Conservation (phyloP, 2,329 filamentous ascomycete genomes). For the Botrytis fragariae region DNA sequence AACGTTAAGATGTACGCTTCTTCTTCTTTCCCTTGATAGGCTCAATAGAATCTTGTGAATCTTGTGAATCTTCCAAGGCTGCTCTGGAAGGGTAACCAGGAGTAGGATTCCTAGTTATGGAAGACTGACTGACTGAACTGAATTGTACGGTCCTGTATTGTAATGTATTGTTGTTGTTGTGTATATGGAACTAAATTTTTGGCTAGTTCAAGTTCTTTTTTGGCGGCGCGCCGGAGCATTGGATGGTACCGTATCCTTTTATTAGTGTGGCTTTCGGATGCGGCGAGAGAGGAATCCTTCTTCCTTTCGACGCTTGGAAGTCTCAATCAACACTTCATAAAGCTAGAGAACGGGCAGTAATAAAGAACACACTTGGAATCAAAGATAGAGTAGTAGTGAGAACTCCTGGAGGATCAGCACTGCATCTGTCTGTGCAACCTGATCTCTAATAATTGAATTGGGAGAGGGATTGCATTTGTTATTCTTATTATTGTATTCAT, state of each 20-base stretch:
- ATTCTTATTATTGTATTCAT: not conserved
- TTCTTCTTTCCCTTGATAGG: not conserved
- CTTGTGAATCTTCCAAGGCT: not conserved
- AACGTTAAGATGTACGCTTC: not conserved
- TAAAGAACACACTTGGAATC: not conserved
- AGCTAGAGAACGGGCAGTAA: not conserved
- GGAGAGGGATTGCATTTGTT: not conserved
- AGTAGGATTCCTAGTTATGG: not conserved
- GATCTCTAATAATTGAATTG: not conserved
- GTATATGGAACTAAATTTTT: not conserved
- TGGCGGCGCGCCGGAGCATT: constrained; percentile 9
- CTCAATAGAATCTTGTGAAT: not conserved
- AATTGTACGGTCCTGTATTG: not conserved
- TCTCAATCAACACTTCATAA: not conserved
- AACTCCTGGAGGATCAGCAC: not conserved
- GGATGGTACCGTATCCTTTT: constrained; percentile 15
- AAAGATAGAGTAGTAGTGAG: not conserved
- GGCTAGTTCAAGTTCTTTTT: constrained; percentile 11
- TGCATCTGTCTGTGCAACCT: not conserved
- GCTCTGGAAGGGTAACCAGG: not conserved
- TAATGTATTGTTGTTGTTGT: not conserved
- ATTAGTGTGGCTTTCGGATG: constrained; percentile 18
- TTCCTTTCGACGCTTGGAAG: not conserved
- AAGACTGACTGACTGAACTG: not conserved
- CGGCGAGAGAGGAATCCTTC: constrained; percentile 12